Evolutionary conservation across 768 basidiomycete genomes (phyloP), one percentile per base, ranked within the genome.

Genomic region (Tylopilus cervinicoccineus): DNA sequence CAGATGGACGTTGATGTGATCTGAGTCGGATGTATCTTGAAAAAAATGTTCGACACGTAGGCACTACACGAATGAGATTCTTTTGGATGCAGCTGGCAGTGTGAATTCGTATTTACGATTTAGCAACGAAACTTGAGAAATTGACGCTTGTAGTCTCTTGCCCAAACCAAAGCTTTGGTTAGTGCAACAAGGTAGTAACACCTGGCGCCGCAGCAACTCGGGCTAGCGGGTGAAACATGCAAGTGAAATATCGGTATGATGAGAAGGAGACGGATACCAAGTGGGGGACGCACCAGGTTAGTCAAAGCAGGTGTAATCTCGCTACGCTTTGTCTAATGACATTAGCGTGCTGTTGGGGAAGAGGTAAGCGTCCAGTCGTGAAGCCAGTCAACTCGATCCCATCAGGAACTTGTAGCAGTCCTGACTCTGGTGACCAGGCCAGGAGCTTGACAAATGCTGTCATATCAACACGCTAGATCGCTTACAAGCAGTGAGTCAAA

Each of bases 1-100:
- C 46, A 54, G 50, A 63, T 47, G 38, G 28, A 32, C 51, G 42
- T 51, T 51, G 40, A 26, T 44, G 17, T 33, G 19, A 41, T 43
- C 44, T 31, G 28, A n/a, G n/a, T n/a, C n/a, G n/a, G n/a, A 51
- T 46, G 36, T 55, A 40, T 52, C 50, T 34, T 26, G 39, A 38
- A 44, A 42, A 13, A 37, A 27, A 40, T 41, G 22, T 34, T 38
- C 17, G 33, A 24, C 45, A 32, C 29, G 36, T 26, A 39, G 45
- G 17, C 28, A 19, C 24, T 12, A 19, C 22, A 28, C 38, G 26
- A 44, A 44, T 20, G 17, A 5, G 16, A 20, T 17, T 23, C 29
- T 9, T 27, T 41, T 28, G 23, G n/a, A 42, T 28, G 19, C 38
- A 39, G 20, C 13, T 39, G 41, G 34, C 37, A 29, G 29, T 38